Conservation (phyloP, 331 rosid genomes). For the Ulmus americana region DNA sequence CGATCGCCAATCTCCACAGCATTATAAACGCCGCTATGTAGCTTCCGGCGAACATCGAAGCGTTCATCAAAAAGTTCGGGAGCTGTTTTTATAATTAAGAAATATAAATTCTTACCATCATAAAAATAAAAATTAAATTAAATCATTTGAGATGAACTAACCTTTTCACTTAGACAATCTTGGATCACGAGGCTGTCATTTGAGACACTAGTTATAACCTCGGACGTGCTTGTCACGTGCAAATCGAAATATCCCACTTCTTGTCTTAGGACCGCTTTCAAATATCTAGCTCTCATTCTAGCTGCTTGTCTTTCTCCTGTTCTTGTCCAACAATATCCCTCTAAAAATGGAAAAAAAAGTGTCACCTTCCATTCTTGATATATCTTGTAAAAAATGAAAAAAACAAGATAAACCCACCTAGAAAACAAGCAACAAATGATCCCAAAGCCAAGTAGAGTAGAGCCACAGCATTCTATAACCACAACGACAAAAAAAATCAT, state of each 20-base stretch:
- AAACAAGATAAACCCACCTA: constrained; percentile 50
- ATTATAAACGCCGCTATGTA: constrained; percentile 54
- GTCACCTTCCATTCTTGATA: neutral
- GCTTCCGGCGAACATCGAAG: constrained; percentile 57
- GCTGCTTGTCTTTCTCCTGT: constrained; percentile 90
- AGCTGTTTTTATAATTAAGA: constrained; percentile 11
- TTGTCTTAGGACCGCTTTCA: constrained; percentile 78
- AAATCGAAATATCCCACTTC: constrained; percentile 87
- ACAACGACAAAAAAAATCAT: constrained; percentile 10
- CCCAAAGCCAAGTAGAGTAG: constrained; percentile 59
- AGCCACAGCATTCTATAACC: constrained; percentile 60
- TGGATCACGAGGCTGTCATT: constrained; percentile 73
- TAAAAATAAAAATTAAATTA: neutral
- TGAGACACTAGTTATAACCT: constrained; percentile 74
- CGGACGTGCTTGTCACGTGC: constrained; percentile 79
- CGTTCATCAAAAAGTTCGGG: constrained; percentile 64
- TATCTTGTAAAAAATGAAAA: neutral
- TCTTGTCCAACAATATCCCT: constrained; percentile 97
- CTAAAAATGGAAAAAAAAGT: constrained; percentile 18
- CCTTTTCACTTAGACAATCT: constrained; percentile 84
- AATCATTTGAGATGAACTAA: constrained; percentile 2
- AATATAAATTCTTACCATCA: neutral
- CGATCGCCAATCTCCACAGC: constrained; percentile 68
- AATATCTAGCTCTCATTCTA: constrained; percentile 70
- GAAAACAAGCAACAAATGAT: constrained; percentile 55